Evolutionary conservation across 1,139 yeast genomes (phyloP), one percentile per base, ranked within the genome.

Genomic region (Yamadazyma siamensis): DNA sequence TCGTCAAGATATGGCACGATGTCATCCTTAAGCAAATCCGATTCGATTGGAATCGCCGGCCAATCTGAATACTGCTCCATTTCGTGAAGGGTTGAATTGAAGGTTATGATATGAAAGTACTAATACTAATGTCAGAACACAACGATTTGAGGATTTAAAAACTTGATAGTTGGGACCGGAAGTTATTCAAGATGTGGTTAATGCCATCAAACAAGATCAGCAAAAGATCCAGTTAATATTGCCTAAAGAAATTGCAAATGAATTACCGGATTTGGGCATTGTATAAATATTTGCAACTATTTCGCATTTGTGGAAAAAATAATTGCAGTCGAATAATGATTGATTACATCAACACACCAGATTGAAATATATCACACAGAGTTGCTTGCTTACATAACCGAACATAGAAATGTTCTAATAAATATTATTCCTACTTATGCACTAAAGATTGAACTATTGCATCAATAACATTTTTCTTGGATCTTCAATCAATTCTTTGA

Each of bases 401-500:
- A n/a, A n/a, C n/a, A n/a, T n/a, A n/a, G n/a, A n/a, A n/a, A n/a
- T n/a, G n/a, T n/a, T n/a, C n/a, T n/a, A n/a, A n/a, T n/a, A n/a
- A n/a, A n/a, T n/a, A n/a, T n/a, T n/a, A n/a, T n/a, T n/a, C n/a
- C n/a, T n/a, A n/a, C n/a, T n/a, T n/a, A n/a, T n/a, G n/a, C n/a
- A n/a, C n/a, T n/a, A n/a, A n/a, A n/a, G n/a, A n/a, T n/a, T n/a
- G n/a, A n/a, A 8, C 20, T 56, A 59, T 57, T 71, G 75, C 57
- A 67, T 63, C 60, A 91, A 75, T 59, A 91, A 77, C 98, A 91
- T 91, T 76, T 87, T 91, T 76, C 96, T 84, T 65, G 99, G 99
- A 62, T 91, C 99, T 71, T 94, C 98, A 52, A 91, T 85, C 64
- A 86, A 80, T 71, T 91, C 98, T 76, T 91, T 91, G 46, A 91